Evolutionary conservation across 1,139 yeast genomes (phyloP), one percentile per base, ranked within the genome.

Genomic region (Candida sanyaensis): DNA sequence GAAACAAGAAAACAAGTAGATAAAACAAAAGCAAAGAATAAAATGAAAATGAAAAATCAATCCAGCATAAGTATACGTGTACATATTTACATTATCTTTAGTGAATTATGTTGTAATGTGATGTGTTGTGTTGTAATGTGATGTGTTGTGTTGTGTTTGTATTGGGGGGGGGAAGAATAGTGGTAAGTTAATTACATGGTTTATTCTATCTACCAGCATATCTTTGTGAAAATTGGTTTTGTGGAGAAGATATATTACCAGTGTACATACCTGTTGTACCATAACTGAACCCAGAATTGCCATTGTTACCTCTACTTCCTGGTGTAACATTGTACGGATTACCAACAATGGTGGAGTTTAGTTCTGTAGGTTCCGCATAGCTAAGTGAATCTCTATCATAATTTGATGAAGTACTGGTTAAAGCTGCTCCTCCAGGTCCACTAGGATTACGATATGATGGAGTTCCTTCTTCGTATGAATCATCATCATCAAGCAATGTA

Each of bases 331-430:
- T 65, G 30, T 63, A 58, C 6, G 78, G 71, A 53, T 74, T 70
- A 1, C 80, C 80, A 4, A 69, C 74, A 28, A 75, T 72, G 6
- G 80, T 75, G 21, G 78, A 71, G 3, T 70, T 59, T 7, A 78
- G 79, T 51, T 74, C 71, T 4, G 77, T 74, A 21, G 80, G 77
- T 52, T 73, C 78, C 50, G 44, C 65, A 47, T 60, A 59, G 50
- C 63, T 66, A 46, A 64, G 65, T 13, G 75, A 68, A 43, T 69
- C 71, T 54, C 76, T 62, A 51, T 55, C 55, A 27, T 51, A 50
- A 38, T 44, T 45, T 17, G 50, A 47, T 11, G 43, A 26, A 44
- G 40, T 50, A 40, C 10, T 38, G 33, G 46, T 51, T 46, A 30
- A 58, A 46, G 38, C 47, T 43, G 30, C 31, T 17, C 41, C 41